Evolutionary conservation across 306 rosid genomes (phyloP).

Genomic region (Ammopiptanthus mongolicus): DNA sequence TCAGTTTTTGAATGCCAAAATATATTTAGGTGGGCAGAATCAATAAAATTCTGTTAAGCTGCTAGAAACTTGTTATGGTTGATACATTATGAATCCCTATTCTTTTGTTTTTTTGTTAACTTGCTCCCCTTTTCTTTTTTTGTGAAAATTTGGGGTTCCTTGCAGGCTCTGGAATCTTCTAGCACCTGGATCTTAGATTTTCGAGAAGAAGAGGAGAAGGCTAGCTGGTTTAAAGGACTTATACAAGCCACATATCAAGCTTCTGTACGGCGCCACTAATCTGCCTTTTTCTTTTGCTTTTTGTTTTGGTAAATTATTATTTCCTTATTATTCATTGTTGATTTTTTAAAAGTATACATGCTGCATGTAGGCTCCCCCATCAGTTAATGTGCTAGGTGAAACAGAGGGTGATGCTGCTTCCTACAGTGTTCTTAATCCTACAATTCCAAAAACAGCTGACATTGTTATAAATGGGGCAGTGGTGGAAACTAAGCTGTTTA

Average conservation of each 20-base stretch:
- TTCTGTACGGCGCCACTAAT: conserved; percentile 53
- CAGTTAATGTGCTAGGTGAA: conserved; percentile 51
- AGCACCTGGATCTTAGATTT: conserved; percentile 86
- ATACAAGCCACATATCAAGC: conserved; percentile 93
- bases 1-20: conserved; percentile 11
- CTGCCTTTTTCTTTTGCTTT: neutral
- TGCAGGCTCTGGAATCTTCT: conserved; percentile 84
- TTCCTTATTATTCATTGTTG: neutral
- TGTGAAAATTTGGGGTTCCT: neutral
- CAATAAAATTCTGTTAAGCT: neutral
- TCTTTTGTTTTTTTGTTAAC: neutral
- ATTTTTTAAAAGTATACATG: conserved; percentile 10
- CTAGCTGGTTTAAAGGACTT: conserved; percentile 70
- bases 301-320: neutral
- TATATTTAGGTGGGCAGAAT: neutral
- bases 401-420: conserved; percentile 35
- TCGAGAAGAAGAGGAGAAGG: conserved; percentile 65
- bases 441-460: conserved; percentile 55
- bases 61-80: neutral
- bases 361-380: conserved; percentile 61
- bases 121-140: neutral
- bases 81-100: neutral
- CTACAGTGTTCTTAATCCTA: conserved; percentile 31
- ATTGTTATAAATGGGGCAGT: conserved; percentile 80
- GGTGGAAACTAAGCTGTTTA: conserved; percentile 64